Evolutionary conservation across 495 filamentous ascomycete species (phyloP).

Genomic region (Penicillium cinerascens): DNA sequence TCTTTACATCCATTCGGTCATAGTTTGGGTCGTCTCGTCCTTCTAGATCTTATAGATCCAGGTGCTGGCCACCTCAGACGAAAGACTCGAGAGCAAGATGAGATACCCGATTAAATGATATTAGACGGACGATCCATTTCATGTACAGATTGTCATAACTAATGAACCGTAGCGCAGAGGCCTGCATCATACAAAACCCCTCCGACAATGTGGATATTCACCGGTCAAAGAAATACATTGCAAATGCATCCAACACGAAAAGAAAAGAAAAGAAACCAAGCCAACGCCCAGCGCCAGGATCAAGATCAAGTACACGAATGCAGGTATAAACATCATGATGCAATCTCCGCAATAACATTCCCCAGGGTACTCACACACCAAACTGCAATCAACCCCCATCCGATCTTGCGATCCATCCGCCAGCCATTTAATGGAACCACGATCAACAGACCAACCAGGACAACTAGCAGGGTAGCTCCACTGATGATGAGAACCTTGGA

Average conservation of each 20-base stretch:
- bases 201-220: not conserved
- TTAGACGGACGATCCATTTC: not conserved
- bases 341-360: conserved; percentile 79
- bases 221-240: not conserved
- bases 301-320: not conserved
- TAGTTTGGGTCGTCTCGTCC: no score
- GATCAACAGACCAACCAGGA: conserved; percentile 72
- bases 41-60: not conserved
- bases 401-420: conserved; percentile 82
- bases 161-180: not conserved
- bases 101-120: not conserved
- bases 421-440: conserved; percentile 83
- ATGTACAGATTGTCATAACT: not conserved
- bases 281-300: no score
- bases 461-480: conserved; percentile 74
- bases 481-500: conserved; percentile 79
- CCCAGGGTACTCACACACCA: conserved; percentile 81
- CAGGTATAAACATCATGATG: conserved; percentile 12
- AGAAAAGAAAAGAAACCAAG: no score
- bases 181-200: not conserved
- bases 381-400: conserved; percentile 74
- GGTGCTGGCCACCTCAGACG: no score
- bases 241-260: not conserved
- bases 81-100: not conserved
- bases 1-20: no score